Percentiles rank a stretch among this genome's conserved stretches.
Evolutionary conservation across 306 rosid species (phyloP).

Genomic region (Senna tora): DNA sequence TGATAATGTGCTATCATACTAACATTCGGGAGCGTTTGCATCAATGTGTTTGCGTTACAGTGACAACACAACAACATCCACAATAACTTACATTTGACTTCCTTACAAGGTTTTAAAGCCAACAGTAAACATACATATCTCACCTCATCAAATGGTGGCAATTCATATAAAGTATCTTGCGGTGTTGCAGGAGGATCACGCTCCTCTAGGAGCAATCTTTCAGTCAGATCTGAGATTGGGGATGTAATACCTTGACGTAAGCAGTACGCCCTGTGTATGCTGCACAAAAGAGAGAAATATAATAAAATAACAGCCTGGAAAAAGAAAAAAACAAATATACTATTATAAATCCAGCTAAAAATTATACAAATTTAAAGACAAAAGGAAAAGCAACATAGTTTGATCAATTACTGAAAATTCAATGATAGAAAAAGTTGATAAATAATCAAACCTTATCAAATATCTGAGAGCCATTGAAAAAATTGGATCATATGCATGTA

Average conservation of each 20-base stretch:
- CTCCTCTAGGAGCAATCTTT: slow-evolving; percentile 93
- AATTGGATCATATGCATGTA: slow-evolving; percentile 93
- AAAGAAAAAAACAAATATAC: slow-evolving; percentile 5
- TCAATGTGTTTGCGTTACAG: neutral
- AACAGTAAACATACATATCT: slow-evolving; percentile 36
- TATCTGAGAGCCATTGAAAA: slow-evolving; percentile 94
- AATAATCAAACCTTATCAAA: slow-evolving; percentile 75
- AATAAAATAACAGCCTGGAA: slow-evolving; percentile 3
- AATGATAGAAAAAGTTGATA: slow-evolving; percentile 24
- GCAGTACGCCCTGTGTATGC: slow-evolving; percentile 93
- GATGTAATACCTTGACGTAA: slow-evolving; percentile 87
- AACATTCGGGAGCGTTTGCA: slow-evolving; percentile 15
- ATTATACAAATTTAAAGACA: too few species aligned
- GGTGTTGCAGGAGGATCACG: slow-evolving; percentile 90
- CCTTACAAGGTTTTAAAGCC: slow-evolving; percentile 1
- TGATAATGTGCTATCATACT: slow-evolving; percentile 5
- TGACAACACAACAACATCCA: slow-evolving; percentile 24
- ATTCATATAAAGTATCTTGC: slow-evolving; percentile 79
- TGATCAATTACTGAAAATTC: slow-evolving; percentile 11
- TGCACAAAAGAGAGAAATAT: slow-evolving; percentile 36
- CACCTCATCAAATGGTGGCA: slow-evolving; percentile 97
- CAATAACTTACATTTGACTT: neutral
- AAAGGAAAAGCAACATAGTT: slow-evolving; percentile 1
- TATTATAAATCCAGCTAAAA: neutral
- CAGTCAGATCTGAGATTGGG: slow-evolving; percentile 91